phyloP scores from a whole-genome alignment of 768 basidiomycete species.

The Termitomyces sp. region DNA sequence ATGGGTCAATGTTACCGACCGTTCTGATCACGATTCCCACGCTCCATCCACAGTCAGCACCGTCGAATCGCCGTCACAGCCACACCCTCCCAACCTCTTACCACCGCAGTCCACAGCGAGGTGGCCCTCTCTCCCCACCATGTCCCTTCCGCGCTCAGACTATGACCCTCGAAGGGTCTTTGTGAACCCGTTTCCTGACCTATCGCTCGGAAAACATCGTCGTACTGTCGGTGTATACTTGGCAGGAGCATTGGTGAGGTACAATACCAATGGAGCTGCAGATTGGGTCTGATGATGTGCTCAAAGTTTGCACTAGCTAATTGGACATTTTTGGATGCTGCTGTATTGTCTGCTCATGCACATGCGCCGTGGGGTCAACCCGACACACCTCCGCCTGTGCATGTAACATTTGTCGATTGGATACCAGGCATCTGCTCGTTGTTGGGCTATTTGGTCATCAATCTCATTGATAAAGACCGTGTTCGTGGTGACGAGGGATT shows the following conservation, averaged over 20 bases:
- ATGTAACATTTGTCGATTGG: slow-evolving; percentile 95
- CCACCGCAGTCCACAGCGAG: neutral
- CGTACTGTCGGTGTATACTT: slow-evolving; percentile 86
- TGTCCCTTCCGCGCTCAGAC: slow-evolving; percentile 70
- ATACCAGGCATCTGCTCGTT: slow-evolving; percentile 93
- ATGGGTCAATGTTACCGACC: slow-evolving; percentile 15
- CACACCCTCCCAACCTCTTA: neutral
- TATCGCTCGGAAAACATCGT: slow-evolving; percentile 72
- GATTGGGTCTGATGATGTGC: neutral
- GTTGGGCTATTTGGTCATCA: slow-evolving; percentile 88
- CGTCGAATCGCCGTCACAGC: slow-evolving; percentile 16
- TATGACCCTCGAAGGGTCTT: slow-evolving; percentile 90
- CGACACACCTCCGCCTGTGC: slow-evolving; percentile 54
- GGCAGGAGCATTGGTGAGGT: slow-evolving; percentile 87
- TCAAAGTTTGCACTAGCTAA: slow-evolving; percentile 90
- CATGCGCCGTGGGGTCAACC: slow-evolving; percentile 70
- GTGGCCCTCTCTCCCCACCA: slow-evolving; percentile 17
- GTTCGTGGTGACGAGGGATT: slow-evolving; percentile 77
- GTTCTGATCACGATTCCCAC: slow-evolving; percentile 22
- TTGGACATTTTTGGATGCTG: slow-evolving; percentile 94
- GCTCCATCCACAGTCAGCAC: slow-evolving; percentile 16
- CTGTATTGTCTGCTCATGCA: slow-evolving; percentile 85
- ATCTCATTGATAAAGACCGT: slow-evolving; percentile 92
- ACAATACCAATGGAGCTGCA: neutral
- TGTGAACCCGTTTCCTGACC: slow-evolving; percentile 79